These are phyloP conservation scores for Boletellus ananas DNA, from an alignment of 768 basidiomycete genomes.

Conservation along the genomic window DNA sequence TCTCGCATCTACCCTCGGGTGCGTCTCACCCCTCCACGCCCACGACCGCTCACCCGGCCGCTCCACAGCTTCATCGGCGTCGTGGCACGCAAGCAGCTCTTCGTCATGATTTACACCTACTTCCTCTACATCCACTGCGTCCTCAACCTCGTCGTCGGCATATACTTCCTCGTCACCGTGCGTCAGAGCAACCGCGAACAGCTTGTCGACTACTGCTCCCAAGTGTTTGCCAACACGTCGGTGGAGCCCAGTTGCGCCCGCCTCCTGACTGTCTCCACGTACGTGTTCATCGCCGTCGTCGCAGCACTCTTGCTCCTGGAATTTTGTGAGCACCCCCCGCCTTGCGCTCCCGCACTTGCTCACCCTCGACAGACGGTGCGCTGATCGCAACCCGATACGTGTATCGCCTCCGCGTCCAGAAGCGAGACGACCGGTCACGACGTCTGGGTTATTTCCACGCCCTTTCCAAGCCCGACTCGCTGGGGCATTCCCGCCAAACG, in stretches of 20 bases:
- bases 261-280: slow-evolving; percentile 40
- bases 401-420: slow-evolving; percentile 49
- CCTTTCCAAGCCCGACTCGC: slow-evolving; percentile 15
- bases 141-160: slow-evolving; percentile 49
- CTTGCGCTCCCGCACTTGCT: neutral
- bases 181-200: slow-evolving; percentile 43
- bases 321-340: slow-evolving; percentile 44
- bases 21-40: neutral
- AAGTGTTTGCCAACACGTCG: slow-evolving; percentile 38
- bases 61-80: slow-evolving; percentile 55
- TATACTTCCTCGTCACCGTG: slow-evolving; percentile 50
- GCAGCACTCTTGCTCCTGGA: slow-evolving; percentile 46
- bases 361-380: slow-evolving; percentile 43
- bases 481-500: slow-evolving; percentile 18
- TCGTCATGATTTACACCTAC: slow-evolving; percentile 54
- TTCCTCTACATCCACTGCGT: slow-evolving; percentile 56
- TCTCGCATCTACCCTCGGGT: slow-evolving; percentile 56
- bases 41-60: neutral
- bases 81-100: slow-evolving; percentile 56
- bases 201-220: slow-evolving; percentile 42
- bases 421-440: slow-evolving; percentile 37
- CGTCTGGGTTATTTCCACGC: slow-evolving; percentile 33
- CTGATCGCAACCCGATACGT: slow-evolving; percentile 53
- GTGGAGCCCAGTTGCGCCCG: slow-evolving; percentile 43
- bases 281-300: slow-evolving; percentile 46